Base-by-base conservation (phyloP, 2,329 filamentous ascomycete genomes). In the Aspergillus arachidicola region DNA sequence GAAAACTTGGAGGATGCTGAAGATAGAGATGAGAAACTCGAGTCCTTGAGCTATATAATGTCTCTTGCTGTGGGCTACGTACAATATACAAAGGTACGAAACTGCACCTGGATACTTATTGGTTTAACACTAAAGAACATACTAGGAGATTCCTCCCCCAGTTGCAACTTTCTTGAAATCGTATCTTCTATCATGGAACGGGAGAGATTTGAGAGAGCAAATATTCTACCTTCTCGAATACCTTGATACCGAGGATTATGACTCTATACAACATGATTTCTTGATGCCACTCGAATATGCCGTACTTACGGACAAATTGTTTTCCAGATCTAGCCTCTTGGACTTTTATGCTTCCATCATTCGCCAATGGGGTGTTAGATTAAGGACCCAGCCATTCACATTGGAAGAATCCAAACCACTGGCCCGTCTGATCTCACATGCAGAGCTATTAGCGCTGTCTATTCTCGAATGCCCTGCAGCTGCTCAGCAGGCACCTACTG, bases 281-380 rank as follows among this genome's bases (percentile, higher is more conserved):
- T 67, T 85, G 16, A 63, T 61, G 6, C 73, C 73, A 23, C 62
- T 79, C 28, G 83, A 86, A 68, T 71, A 66, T 28, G 77, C 77
- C 4, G 58, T 85, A 16, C 66, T 80, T 32, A 67, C 73, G 32
- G 69, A 75, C 16, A 73, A 71, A 23, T 54, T 82, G 0, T 71
- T 80, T 6, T 86, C 88, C 0, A 89, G 89, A 68, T 72, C 85
- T 0, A 80, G 81, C 2, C 79, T 96, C 2, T 82, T 95, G 3
- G 76, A 76, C 1, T 88, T 93, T 65, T 95, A 94, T 76, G 88
- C 85, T 1, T 76, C 78, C 12, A 79, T 96, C 6, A 83, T 94
- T 53, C 84, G 82, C 12, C 84, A 87, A 66, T 85, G 83, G 78
- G 75, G 78, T 9, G 67, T 77, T 16, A 71, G 71, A 36, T 71